Conservation (phyloP, 1,284 basidiomycete species). For the Termitomyces sp. region DNA sequence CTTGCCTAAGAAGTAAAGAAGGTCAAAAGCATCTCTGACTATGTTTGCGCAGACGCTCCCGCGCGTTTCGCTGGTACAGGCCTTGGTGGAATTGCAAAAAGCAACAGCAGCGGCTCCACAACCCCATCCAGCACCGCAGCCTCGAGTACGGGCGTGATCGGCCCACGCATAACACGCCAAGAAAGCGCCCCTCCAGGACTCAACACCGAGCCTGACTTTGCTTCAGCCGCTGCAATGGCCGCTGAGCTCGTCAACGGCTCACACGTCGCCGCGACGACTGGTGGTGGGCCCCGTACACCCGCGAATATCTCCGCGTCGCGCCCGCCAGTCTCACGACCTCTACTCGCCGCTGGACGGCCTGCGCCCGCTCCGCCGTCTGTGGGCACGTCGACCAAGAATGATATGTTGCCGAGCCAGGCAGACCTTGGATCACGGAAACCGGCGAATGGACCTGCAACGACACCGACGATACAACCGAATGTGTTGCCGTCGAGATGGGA, state of each 20-base stretch:
- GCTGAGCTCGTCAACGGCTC: conserved; percentile 63
- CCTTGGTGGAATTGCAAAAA: conserved; percentile 63
- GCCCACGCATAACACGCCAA: conserved; percentile 43
- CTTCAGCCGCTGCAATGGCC: conserved; percentile 47
- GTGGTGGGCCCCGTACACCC: conserved; percentile 18
- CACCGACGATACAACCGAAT: conserved; percentile 1
- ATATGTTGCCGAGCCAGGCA: conserved; percentile 54
- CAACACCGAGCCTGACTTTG: conserved; percentile 39
- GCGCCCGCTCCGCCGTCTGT: conserved; percentile 48
- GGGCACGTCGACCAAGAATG: conserved; percentile 25
- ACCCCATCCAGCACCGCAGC: conserved; percentile 24
- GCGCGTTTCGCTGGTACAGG: conserved; percentile 86
- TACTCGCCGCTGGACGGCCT: conserved; percentile 42
- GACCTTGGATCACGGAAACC: conserved; percentile 60
- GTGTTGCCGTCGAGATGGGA: conserved; percentile 42
- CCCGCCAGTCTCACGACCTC: conserved; percentile 41
- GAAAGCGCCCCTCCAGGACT: conserved; percentile 53
- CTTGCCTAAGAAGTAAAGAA: background rate
- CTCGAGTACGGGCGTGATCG: conserved; percentile 19
- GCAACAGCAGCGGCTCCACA: conserved; percentile 35
- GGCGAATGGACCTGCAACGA: conserved; percentile 43
- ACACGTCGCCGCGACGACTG: conserved; percentile 34
- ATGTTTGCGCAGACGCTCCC: conserved; percentile 42
- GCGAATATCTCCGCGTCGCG: conserved; percentile 42
- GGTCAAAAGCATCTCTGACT: conserved; percentile 8